These are phyloP conservation scores for Globomyces sp. DNA, from an alignment of 371 early-diverging fungal species.

Conservation along the genomic window DNA sequence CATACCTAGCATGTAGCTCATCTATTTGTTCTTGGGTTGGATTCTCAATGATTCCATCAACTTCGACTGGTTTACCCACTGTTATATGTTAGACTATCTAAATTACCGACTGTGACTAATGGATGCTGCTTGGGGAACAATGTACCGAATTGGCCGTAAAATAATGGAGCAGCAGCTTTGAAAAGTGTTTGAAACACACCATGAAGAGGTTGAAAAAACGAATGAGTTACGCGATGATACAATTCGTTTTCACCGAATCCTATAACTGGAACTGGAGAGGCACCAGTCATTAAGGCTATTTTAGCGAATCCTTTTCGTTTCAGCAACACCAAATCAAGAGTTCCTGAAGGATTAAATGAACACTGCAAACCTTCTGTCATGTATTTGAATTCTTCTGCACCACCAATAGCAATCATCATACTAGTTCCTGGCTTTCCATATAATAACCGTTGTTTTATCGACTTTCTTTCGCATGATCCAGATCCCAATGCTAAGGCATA, in stretches of 20 bases:
- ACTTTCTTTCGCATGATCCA: constrained; percentile 1
- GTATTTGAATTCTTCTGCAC: constrained; percentile 29
- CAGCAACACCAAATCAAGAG: constrained; percentile 43
- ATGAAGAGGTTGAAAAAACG: constrained; percentile 26
- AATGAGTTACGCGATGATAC: constrained; percentile 33
- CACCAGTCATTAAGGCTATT: constrained; percentile 46
- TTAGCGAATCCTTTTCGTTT: constrained; percentile 50
- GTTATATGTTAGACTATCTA: not conserved
- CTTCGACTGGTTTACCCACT: constrained; percentile 45
- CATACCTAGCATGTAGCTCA: constrained; percentile 40
- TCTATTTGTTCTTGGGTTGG: constrained; percentile 44
- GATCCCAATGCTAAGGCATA: constrained; percentile 11
- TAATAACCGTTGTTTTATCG: not conserved
- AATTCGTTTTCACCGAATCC: constrained; percentile 55
- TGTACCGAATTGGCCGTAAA: constrained; percentile 37
- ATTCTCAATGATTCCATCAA: constrained; percentile 29
- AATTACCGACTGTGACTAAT: constrained; percentile 38
- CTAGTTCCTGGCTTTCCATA: constrained; percentile 9
- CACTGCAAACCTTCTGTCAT: constrained; percentile 10
- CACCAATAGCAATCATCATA: constrained; percentile 32
- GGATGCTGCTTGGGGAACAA: constrained; percentile 31
- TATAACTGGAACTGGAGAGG: constrained; percentile 45
- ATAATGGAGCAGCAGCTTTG: constrained; percentile 40
- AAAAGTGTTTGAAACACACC: constrained; percentile 20
- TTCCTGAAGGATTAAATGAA: constrained; percentile 22